These are phyloP conservation scores for Bryoglossum gracile DNA, from an alignment of 495 filamentous ascomycete species.

Conservation along the genomic window DNA sequence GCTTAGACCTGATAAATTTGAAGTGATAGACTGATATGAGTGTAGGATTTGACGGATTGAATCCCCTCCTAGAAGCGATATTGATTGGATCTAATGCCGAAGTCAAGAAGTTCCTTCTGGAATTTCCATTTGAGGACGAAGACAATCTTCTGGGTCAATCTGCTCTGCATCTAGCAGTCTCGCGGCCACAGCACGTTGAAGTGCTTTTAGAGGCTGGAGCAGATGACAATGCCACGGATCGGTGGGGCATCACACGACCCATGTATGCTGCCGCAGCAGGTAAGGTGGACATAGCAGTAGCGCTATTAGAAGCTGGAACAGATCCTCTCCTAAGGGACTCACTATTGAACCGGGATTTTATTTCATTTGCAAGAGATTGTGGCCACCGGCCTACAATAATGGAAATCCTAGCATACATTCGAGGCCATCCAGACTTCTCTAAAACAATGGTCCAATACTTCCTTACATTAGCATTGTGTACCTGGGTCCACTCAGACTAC, in stretches of 20 bases:
- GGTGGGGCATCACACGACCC: slow-evolving; percentile 20
- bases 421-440: background rate
- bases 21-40: background rate
- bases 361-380: slow-evolving; percentile 5
- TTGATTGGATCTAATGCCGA: slow-evolving; percentile 7
- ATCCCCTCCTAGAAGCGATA: slow-evolving; percentile 11
- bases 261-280: slow-evolving; percentile 22
- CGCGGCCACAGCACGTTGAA: background rate
- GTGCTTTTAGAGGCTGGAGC: slow-evolving; percentile 12
- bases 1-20: background rate
- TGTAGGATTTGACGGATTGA: slow-evolving; percentile 8
- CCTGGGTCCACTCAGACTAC: slow-evolving; percentile 9
- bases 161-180: slow-evolving; percentile 12
- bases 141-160: slow-evolving; percentile 16
- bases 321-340: background rate
- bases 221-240: slow-evolving; percentile 14
- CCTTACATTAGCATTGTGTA: background rate
- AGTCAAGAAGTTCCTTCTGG: slow-evolving; percentile 2
- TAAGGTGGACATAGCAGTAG: slow-evolving; percentile 2
- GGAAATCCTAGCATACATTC: background rate
- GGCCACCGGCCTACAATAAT: slow-evolving; percentile 5
- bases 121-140: slow-evolving; percentile 6
- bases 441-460: slow-evolving; percentile 1
- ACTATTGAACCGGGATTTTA: slow-evolving; percentile 6
- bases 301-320: slow-evolving; percentile 9